A percentile compares a stretch with the other conserved stretches of the same genome.
Evolutionary conservation across 441 rosid species (phyloP).

Genomic region (Dalechampia spathulata): DNA sequence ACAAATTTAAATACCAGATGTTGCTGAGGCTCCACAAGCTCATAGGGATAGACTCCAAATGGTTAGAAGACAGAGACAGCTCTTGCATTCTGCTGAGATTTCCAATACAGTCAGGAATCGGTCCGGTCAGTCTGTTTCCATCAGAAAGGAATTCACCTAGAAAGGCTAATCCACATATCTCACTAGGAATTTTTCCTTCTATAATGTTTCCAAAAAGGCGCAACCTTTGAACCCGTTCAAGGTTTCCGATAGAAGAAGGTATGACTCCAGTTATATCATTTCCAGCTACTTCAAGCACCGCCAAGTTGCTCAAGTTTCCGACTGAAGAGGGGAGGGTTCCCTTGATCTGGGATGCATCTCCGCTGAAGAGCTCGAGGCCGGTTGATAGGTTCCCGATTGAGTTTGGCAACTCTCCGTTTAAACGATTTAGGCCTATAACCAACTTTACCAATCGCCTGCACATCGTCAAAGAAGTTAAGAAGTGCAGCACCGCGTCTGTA

Average conservation of each 20-base stretch:
- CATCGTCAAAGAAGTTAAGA: slow-evolving; percentile 12
- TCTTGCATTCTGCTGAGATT: neutral
- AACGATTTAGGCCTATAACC: neutral
- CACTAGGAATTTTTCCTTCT: slow-evolving; percentile 6
- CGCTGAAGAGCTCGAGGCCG: neutral
- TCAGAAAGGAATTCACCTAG: neutral
- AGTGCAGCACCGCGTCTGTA: slow-evolving; percentile 3
- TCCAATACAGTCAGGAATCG: slow-evolving; percentile 12
- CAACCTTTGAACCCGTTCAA: slow-evolving; percentile 5
- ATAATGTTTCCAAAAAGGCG: neutral
- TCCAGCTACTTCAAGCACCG: neutral
- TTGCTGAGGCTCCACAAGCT: slow-evolving; percentile 13
- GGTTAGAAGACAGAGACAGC: neutral
- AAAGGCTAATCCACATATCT: neutral
- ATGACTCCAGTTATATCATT: slow-evolving; percentile 10
- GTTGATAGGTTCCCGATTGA: slow-evolving; percentile 14
- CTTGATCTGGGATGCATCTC: neutral
- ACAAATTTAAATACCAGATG: neutral
- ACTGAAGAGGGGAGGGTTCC: slow-evolving; percentile 14
- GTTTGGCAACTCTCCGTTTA: slow-evolving; percentile 4
- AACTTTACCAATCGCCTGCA: neutral
- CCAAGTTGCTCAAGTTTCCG: slow-evolving; percentile 13
- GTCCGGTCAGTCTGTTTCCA: neutral
- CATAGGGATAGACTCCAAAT: slow-evolving; percentile 9
- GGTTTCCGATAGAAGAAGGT: slow-evolving; percentile 2